Evolutionary conservation across 179 eudicot species (phyloP).

Genomic region (Drosera spatulata): DNA sequence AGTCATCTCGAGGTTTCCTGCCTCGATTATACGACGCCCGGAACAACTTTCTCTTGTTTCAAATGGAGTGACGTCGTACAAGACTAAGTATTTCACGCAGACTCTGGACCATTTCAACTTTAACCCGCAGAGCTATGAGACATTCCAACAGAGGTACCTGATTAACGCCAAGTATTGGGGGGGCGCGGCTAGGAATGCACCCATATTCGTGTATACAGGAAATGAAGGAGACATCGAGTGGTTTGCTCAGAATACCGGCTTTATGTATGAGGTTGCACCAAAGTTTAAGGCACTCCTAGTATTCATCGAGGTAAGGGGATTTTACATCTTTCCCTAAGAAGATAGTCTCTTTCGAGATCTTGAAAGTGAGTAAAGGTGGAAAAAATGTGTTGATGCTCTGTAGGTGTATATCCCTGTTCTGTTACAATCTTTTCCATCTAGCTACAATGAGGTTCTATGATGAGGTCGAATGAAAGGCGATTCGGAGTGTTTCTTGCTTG

Average conservation of each 20-base stretch:
- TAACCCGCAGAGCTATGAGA: conserved; percentile 49
- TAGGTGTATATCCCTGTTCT: too few relatives aligned
- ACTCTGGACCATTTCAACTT: conserved; percentile 78
- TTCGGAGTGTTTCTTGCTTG: too few relatives aligned
- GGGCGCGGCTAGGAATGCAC: conserved; percentile 44
- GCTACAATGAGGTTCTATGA: too few relatives aligned
- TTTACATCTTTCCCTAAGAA: not conserved
- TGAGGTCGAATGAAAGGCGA: too few relatives aligned
- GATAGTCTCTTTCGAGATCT: too few relatives aligned
- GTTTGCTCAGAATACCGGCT: conserved; percentile 76
- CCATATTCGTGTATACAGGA: conserved; percentile 73
- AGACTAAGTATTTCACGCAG: conserved; percentile 59
- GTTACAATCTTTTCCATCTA: too few relatives aligned
- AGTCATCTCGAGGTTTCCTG: conserved; percentile 31
- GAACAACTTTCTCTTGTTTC: conserved; percentile 15
- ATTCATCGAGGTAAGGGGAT: conserved; percentile 55
- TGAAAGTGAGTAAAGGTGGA: too few relatives aligned
- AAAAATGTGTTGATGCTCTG: too few relatives aligned
- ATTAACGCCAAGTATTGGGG: conserved; percentile 59
- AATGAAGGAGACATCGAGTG: conserved; percentile 87
- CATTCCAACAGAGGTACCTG: conserved; percentile 68
- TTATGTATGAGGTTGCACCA: conserved; percentile 64
- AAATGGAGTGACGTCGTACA: conserved; percentile 3
- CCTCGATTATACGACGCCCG: conserved; percentile 21
- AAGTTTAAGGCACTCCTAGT: conserved; percentile 57